Base-by-base conservation (phyloP, 1,284 basidiomycete species). In the Cryptococcus sp. region DNA sequence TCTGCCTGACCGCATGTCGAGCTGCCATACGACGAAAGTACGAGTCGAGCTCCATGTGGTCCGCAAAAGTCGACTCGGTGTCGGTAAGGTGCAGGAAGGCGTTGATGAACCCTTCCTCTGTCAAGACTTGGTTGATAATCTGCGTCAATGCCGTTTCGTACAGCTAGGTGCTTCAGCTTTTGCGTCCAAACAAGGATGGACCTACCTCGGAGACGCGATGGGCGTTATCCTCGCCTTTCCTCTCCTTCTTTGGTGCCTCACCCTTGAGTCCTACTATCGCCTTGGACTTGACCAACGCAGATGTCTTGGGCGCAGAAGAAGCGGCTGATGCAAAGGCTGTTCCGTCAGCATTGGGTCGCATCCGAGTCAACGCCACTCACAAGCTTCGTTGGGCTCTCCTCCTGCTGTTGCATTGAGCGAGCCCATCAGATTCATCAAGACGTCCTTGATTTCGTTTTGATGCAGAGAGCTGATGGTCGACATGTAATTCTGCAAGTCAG, bases 51-150 rank as follows among this genome's bases (percentile, higher is more conserved):
- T 85, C 83, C 82, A 92, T 89, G 63, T 95, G 93, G 72, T 97
- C 94, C 9, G 94, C 94, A 71, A 92, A 98, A 0, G 94, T 97
- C 18, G 89, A 78, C 22, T 83, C 83, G 38, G 83, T 81, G 62
- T 94, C 89, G 56, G 87, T 85, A 65, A 95, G 86, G 66, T 94
- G 91, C 38, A 98, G 75, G 68, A 97, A 92, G 59, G 93, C 87
- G 9, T 84, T 81, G 54, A 97, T 83, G 72, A 97, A 97, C 16
- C 83, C 83, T 64, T 87, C 83, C 73, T 98, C 94, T 10, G 80
- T 80, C 50, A 84, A 82, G 14, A 97, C 78, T 45, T 86, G 78
- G 2, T 83, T 82, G 5, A 85, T 79, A 5, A 97, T 78, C 68
- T 87, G 84, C 41, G 85, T 82, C 3, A 97, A 74, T 11, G 88